A percentile compares a stretch with the other conserved stretches of the same genome.
These are phyloP conservation scores for Solanum hybrid DNA, from an alignment of 305 asterid genomes.

Conservation along the genomic window DNA sequence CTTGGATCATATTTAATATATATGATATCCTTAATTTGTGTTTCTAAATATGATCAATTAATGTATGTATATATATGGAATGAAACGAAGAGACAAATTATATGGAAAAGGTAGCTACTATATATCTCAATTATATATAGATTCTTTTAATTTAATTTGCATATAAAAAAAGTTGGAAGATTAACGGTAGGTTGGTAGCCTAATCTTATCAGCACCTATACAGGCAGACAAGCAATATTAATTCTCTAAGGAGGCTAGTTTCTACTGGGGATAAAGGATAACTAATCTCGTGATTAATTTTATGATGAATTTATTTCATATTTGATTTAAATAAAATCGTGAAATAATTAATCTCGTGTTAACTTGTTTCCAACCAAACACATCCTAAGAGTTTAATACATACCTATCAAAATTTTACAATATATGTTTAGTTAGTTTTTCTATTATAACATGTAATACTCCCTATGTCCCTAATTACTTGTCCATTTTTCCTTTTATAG, in stretches of 20 bases:
- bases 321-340: rapidly evolving
- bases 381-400: background rate
- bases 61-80: background rate
- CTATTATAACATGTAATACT: background rate
- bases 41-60: background rate
- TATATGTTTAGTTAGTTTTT: background rate
- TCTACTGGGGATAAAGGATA: rapidly evolving
- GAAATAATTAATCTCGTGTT: rapidly evolving
- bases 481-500: too few relatives aligned
- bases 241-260: background rate
- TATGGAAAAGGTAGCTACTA: background rate
- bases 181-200: slow-evolving; percentile 52
- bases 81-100: background rate
- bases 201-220: slow-evolving; percentile 26
- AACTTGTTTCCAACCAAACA: background rate
- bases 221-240: background rate
- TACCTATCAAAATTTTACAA: background rate
- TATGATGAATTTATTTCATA: rapidly evolving
- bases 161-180: slow-evolving; percentile 8
- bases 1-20: background rate
- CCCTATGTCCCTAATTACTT: too few relatives aligned
- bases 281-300: background rate
- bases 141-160: background rate
- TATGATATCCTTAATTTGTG: background rate
- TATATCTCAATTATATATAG: background rate